Evolutionary conservation across 2,329 filamentous ascomycete genomes (phyloP).

Genomic region (Grosmannia penicillata): DNA sequence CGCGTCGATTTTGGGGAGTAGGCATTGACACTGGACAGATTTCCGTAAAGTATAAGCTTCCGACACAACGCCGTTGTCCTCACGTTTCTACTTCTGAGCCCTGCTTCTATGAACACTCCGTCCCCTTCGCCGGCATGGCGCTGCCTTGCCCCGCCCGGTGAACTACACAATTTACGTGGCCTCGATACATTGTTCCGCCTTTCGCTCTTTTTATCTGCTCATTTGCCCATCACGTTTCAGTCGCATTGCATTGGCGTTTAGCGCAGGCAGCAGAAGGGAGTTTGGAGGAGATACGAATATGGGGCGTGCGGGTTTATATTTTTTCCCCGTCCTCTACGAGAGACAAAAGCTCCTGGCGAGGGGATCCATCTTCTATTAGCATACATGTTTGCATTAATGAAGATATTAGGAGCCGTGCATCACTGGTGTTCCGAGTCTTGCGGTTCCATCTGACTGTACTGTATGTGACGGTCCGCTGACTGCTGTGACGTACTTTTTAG

Average conservation of each 20-base stretch:
- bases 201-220: no score
- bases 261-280: neutral
- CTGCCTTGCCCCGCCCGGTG: no score
- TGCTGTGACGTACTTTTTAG: neutral
- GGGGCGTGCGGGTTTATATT: neutral
- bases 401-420: no score
- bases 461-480: neutral
- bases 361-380: neutral
- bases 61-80: no score
- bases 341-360: neutral
- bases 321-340: neutral
- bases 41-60: slow-evolving; percentile 39
- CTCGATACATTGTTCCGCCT: slow-evolving; percentile 26
- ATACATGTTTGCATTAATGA: neutral
- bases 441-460: neutral
- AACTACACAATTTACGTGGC: slow-evolving; percentile 10
- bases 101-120: no score
- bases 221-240: no score
- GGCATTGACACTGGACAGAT: slow-evolving; percentile 26
- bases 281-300: neutral
- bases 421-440: no score
- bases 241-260: slow-evolving; percentile 45
- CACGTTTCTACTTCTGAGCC: no score
- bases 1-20: no score
- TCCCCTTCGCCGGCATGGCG: no score